These are phyloP conservation scores for Pigoraptor vietnamica DNA, from an alignment of 78 protist genomes.

Conservation along the genomic window DNA sequence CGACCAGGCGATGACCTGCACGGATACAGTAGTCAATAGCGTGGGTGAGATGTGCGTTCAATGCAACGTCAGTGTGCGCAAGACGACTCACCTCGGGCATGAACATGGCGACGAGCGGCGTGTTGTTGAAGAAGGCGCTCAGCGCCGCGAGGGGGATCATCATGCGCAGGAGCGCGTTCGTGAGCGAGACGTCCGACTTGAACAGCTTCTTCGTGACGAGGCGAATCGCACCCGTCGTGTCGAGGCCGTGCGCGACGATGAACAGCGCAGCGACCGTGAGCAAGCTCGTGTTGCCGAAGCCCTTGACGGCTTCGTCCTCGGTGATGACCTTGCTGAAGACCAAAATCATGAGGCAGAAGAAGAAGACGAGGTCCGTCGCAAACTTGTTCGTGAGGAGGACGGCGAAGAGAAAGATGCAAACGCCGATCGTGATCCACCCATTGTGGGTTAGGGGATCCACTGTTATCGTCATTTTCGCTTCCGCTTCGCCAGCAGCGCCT, in stretches of 20 bases:
- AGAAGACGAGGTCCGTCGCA: neutral
- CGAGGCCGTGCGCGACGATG: neutral
- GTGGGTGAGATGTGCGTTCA: too few species aligned
- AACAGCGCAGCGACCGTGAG: neutral
- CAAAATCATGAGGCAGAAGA: neutral
- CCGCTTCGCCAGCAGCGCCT: too few species aligned
- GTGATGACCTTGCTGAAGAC: neutral
- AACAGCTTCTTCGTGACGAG: neutral
- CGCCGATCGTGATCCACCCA: too few species aligned
- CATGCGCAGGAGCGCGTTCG: neutral
- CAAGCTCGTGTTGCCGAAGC: neutral
- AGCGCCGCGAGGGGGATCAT: neutral
- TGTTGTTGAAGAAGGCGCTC: constrained; percentile 48
- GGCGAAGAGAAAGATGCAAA: too few species aligned
- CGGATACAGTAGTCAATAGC: too few species aligned
- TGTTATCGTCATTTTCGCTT: too few species aligned
- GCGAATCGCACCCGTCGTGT: neutral
- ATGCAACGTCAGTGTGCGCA: too few species aligned
- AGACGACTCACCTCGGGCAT: constrained; percentile 23
- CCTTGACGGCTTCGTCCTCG: neutral
- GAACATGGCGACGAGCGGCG: constrained; percentile 36
- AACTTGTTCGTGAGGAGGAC: too few species aligned
- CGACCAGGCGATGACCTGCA: too few species aligned
- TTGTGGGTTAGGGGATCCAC: too few species aligned
- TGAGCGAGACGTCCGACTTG: too few species aligned